Conservation (phyloP, 805 yeast species). For the Candida nitratophila region DNA sequence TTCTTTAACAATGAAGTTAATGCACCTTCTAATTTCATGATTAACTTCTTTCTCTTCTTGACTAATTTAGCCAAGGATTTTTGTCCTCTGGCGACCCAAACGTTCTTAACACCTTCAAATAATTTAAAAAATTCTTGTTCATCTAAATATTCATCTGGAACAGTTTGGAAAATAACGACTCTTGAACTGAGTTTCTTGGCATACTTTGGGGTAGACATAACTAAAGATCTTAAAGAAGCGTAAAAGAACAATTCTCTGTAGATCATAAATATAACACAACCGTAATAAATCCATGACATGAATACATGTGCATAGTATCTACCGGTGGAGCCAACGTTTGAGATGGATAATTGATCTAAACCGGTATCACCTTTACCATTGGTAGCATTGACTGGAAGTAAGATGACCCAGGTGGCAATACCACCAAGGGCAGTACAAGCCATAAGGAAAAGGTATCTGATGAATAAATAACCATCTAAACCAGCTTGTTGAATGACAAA, state of each 20-base stretch:
- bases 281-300: slow-evolving; percentile 73
- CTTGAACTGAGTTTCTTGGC: slow-evolving; percentile 69
- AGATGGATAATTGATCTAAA: slow-evolving; percentile 67
- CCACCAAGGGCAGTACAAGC: slow-evolving; percentile 49
- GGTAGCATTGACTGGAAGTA: slow-evolving; percentile 80
- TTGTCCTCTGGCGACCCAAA: slow-evolving; percentile 71
- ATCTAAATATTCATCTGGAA: slow-evolving; percentile 66
- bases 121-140: slow-evolving; percentile 67
- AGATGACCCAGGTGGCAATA: slow-evolving; percentile 51
- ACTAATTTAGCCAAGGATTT: slow-evolving; percentile 49
- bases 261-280: slow-evolving; percentile 59
- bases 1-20: slow-evolving; percentile 47
- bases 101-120: slow-evolving; percentile 75
- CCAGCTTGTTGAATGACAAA: slow-evolving; percentile 84
- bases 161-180: slow-evolving; percentile 77
- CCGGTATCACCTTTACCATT: slow-evolving; percentile 58
- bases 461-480: slow-evolving; percentile 87
- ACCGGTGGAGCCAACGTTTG: slow-evolving; percentile 54
- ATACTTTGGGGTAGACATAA: slow-evolving; percentile 73
- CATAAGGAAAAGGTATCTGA: slow-evolving; percentile 65
- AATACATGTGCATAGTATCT: slow-evolving; percentile 86
- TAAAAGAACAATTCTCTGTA: slow-evolving; percentile 80
- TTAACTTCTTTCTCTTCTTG: slow-evolving; percentile 51
- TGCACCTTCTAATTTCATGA: slow-evolving; percentile 59
- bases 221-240: slow-evolving; percentile 69